phyloP scores from a whole-genome alignment of 2,329 filamentous ascomycete species.

The Alternaria sp. region DNA sequence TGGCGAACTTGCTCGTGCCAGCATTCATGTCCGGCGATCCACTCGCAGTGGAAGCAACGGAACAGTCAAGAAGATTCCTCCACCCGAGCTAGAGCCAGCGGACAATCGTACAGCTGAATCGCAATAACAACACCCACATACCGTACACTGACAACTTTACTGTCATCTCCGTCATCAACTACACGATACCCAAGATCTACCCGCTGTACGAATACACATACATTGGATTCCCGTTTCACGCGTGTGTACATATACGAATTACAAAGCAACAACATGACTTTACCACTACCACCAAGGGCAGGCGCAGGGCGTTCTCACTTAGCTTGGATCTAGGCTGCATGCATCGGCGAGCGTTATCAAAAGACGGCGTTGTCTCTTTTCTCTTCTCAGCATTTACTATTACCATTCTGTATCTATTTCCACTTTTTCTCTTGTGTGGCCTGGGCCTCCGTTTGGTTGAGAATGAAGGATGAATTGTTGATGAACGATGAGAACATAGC shows the following conservation, averaged over 20 bases:
- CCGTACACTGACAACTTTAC: slow-evolving; percentile 16
- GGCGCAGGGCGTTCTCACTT: slow-evolving; percentile 17
- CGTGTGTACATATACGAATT: slow-evolving; percentile 23
- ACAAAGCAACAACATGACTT: slow-evolving; percentile 10
- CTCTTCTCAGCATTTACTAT: background rate
- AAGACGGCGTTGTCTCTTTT: slow-evolving; percentile 14
- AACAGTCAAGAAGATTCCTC: slow-evolving; percentile 57
- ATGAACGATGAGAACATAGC: background rate
- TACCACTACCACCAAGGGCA: slow-evolving; percentile 2
- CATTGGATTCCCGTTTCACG: slow-evolving; percentile 16
- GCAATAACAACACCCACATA: slow-evolving; percentile 10
- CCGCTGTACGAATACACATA: slow-evolving; percentile 27
- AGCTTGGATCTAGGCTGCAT: slow-evolving; percentile 14
- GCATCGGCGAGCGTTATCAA: slow-evolving; percentile 15
- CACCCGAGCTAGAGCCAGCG: slow-evolving; percentile 25
- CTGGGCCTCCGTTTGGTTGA: background rate
- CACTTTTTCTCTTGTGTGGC: background rate
- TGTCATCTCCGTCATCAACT: slow-evolving; percentile 19
- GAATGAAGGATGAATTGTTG: background rate
- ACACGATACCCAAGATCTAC: slow-evolving; percentile 19
- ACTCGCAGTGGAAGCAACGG: slow-evolving; percentile 58
- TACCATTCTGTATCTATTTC: slow-evolving; percentile 5
- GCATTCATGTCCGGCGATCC: slow-evolving; percentile 46
- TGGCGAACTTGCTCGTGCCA: slow-evolving; percentile 43
- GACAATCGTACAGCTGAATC: slow-evolving; percentile 9